These are phyloP conservation scores for Penicillium cinerascens DNA, from an alignment of 495 filamentous ascomycete genomes.

Conservation along the genomic window DNA sequence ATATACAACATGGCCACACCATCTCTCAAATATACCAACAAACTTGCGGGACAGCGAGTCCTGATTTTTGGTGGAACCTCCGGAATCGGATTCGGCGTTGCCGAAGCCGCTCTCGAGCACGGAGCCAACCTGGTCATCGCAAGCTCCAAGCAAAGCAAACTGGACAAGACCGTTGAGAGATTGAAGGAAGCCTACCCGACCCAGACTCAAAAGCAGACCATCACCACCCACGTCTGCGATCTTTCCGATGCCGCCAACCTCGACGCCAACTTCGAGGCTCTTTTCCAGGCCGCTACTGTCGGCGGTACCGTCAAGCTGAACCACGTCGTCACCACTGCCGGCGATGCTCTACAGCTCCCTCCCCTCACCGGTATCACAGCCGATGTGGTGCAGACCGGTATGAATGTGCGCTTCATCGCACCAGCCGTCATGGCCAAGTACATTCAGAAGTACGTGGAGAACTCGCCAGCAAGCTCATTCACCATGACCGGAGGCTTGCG, in stretches of 20 bases:
- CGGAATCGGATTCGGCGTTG: conserved; percentile 55
- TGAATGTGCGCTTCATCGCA: conserved; percentile 48
- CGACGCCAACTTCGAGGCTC: conserved; percentile 41
- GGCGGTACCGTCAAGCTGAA: conserved; percentile 40
- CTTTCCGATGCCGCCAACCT: conserved; percentile 38
- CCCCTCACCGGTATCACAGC: conserved; percentile 37
- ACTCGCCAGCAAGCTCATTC: conserved; percentile 40
- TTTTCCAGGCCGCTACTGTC: conserved; percentile 38
- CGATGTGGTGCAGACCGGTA: conserved; percentile 41
- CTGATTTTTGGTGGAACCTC: conserved; percentile 53
- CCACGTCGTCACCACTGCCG: conserved; percentile 61
- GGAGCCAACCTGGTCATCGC: conserved; percentile 52
- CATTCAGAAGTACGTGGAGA: conserved; percentile 41
- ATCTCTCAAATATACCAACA: conserved; percentile 16
- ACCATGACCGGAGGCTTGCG: conserved; percentile 53
- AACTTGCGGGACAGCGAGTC: conserved; percentile 28
- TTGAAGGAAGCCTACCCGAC: conserved; percentile 39
- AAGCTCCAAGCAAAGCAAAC: conserved; percentile 45
- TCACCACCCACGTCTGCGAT: conserved; percentile 36
- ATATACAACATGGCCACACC: conserved; percentile 6
- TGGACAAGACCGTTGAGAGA: conserved; percentile 38
- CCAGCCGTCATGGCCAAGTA: conserved; percentile 54
- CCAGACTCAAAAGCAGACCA: conserved; percentile 8
- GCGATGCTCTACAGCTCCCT: conserved; percentile 35
- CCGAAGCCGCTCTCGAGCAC: conserved; percentile 49